phyloP scores from a whole-genome alignment of 106 monocot genomes.

The Dendrobium officinale region DNA sequence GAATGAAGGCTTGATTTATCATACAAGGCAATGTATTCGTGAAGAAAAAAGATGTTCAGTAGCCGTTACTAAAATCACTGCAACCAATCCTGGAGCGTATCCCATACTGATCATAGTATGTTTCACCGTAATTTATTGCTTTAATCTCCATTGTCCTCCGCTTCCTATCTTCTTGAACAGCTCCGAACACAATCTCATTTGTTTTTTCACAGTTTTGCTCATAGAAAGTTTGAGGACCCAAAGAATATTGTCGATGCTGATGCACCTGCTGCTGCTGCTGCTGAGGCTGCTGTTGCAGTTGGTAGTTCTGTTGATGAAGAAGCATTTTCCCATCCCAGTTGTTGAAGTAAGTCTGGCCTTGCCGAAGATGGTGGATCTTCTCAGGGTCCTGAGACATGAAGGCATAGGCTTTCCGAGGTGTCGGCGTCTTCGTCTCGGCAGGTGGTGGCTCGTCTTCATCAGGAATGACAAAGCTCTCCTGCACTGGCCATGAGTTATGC shows the following conservation, averaged over 20 bases:
- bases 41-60: conserved; percentile 8
- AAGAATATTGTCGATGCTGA: conserved; percentile 65
- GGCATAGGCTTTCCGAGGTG: conserved; percentile 74
- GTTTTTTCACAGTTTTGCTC: conserved; percentile 80
- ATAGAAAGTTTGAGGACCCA: conserved; percentile 79
- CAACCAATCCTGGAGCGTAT: conserved; percentile 41
- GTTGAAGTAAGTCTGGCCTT: conserved; percentile 44
- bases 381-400: conserved; percentile 83
- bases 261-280: conserved; percentile 68
- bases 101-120: conserved; percentile 53
- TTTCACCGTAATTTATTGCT: conserved; percentile 70
- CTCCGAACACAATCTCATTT: conserved; percentile 94
- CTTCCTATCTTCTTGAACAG: conserved; percentile 73
- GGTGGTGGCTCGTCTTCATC: conserved; percentile 77
- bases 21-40: background rate
- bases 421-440: conserved; percentile 51
- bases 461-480: conserved; percentile 75
- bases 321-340: conserved; percentile 47
- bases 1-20: conserved; percentile 1
- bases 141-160: conserved; percentile 62
- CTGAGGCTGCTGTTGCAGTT: conserved; percentile 59
- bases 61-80: conserved; percentile 33
- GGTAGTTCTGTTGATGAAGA: conserved; percentile 31
- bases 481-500: conserved; percentile 48
- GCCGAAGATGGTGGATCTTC: conserved; percentile 73